Conservation (phyloP, 176 grass and related monocot genomes). For the Oryza australiensis region DNA sequence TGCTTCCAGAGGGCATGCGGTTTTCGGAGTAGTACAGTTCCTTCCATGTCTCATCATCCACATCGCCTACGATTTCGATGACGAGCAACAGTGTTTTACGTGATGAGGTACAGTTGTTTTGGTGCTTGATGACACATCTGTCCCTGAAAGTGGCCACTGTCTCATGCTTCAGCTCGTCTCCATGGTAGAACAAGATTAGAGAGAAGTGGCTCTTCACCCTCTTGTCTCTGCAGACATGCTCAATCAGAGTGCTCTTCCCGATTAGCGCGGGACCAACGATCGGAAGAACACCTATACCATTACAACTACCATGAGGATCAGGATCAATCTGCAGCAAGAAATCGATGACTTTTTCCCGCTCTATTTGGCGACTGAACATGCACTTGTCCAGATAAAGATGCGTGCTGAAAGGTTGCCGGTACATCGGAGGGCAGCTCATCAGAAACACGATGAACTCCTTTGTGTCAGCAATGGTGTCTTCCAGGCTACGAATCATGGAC, state of each 20-base stretch:
- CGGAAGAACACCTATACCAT: background rate
- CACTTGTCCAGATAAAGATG: too few relatives aligned
- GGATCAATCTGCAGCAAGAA: too few relatives aligned
- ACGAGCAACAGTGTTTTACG: background rate
- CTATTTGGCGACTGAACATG: too few relatives aligned
- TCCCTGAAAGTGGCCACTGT: fast-evolving
- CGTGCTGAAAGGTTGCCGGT: too few relatives aligned
- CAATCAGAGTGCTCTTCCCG: conserved; percentile 27
- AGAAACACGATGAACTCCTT: too few relatives aligned
- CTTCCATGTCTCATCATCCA: conserved; percentile 15
- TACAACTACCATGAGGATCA: background rate
- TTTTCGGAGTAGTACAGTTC: background rate
- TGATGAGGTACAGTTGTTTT: background rate
- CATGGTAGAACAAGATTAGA: background rate
- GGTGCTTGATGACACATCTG: background rate
- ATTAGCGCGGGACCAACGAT: background rate
- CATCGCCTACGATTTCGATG: background rate
- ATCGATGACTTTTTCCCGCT: too few relatives aligned
- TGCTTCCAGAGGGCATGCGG: conserved; percentile 6
- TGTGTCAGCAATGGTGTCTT: too few relatives aligned
- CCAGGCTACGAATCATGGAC: too few relatives aligned
- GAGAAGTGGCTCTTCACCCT: conserved; percentile 7
- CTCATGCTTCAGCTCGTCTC: background rate
- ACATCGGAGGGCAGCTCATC: too few relatives aligned
- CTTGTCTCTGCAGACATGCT: conserved; percentile 2